phyloP scores from a whole-genome alignment of 768 basidiomycete species.

The Suillus placidus region DNA sequence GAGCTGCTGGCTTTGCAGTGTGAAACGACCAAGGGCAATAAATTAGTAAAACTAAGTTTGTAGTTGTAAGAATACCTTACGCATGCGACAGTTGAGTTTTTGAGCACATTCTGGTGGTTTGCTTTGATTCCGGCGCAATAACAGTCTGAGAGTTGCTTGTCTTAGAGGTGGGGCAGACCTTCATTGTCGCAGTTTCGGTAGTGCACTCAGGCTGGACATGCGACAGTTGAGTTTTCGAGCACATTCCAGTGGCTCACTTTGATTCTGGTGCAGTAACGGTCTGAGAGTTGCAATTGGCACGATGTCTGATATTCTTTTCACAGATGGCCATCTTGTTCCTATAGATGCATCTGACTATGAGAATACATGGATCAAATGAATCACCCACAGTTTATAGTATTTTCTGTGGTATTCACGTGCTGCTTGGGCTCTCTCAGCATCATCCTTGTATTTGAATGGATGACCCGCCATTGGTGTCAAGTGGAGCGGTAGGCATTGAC shows the following conservation, averaged over 20 bases:
- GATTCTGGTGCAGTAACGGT: too few species aligned
- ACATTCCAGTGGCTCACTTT: too few species aligned
- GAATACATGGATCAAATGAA: not conserved
- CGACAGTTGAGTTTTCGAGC: too few species aligned
- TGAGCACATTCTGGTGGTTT: not conserved
- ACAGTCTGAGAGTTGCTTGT: not conserved
- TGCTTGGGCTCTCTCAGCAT: not conserved
- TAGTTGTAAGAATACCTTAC: constrained; percentile 1
- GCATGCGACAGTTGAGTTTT: constrained; percentile 3
- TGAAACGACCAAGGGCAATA: not conserved
- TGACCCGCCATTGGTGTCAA: not conserved
- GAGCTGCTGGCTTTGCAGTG: not conserved
- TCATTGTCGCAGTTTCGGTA: not conserved
- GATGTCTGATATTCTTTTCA: constrained; percentile 17
- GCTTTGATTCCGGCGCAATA: constrained; percentile 1
- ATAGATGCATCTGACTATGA: not conserved
- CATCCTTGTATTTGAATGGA: not conserved
- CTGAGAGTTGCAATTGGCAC: too few species aligned
- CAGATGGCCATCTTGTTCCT: not conserved
- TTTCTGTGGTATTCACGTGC: not conserved
- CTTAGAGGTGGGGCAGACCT: not conserved
- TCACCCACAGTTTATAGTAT: not conserved
- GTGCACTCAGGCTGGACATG: not conserved
- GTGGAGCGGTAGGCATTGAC: too few species aligned
- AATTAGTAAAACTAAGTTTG: not conserved